Base-by-base conservation (phyloP, 2,329 filamentous ascomycete species). In the Didymella arachidicola region DNA sequence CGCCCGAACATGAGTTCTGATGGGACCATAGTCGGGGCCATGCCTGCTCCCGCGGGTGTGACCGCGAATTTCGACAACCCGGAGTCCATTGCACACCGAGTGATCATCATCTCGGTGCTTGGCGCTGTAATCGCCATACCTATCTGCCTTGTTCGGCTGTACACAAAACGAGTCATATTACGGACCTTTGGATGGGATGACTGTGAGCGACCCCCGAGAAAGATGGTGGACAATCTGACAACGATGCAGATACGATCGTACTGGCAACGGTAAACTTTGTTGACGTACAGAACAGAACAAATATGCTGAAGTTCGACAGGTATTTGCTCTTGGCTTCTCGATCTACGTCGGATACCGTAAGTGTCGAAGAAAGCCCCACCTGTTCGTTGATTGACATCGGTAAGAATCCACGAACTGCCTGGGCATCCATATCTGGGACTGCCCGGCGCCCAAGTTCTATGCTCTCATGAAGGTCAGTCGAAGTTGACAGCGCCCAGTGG, bases 341-440 rank as follows among this genome's bases (percentile, higher is more conserved):
- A 59, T 61, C 27, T 56, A 49, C n/a, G 57, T 57, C 6, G 25
- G 51, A 19, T 59, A 55, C 19, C 63, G 61, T 62, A 41, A 60
- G 61, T 18, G 25, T n/a, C 2, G 27, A 7, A 7, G 1, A 1
- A n/a, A 18, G 12, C 18, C 19, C n/a, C 4, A 38, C 11, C 11
- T 7, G 11, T 36, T 19, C 14, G 12, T 5, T 19, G 10, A 42
- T 44, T 60, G 29, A 61, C 32, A n/a, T 4, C 16, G n/a, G 7
- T 1, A 7, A 65, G 63, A 66, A 50, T 62, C 63, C 19, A 64
- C 52, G 2, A 64, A 66, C n/a, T 62, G 63, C 22, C 32, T 66
- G 7, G 63, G 61, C 19, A 50, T 61, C 12, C 59, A 66, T 19
- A 64, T 60, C 22, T 61, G 55, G 54, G 61, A 66, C 32, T 60